Conservation (phyloP, 352 stramenopile genomes). For the Pythium sp. region DNA sequence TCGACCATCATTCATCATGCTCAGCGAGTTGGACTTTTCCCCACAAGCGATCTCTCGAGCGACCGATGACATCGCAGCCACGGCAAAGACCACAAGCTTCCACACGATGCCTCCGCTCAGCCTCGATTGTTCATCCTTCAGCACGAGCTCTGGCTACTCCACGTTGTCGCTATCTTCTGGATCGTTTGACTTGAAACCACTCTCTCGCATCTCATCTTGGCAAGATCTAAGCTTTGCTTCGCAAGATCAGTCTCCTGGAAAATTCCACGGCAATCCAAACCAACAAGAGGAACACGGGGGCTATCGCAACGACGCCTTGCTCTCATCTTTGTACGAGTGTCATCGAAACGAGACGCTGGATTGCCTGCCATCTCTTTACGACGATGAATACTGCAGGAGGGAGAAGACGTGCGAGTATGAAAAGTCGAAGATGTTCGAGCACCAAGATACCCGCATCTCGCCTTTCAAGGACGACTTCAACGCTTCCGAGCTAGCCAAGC, state of each 20-base stretch:
- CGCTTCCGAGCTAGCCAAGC: constrained; percentile 32
- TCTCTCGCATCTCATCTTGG: constrained; percentile 2
- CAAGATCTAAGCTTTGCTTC: background rate
- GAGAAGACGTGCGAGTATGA: background rate
- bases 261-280: background rate
- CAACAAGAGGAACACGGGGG: background rate
- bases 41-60: constrained; percentile 14
- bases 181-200: background rate
- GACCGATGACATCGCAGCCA: constrained; percentile 1
- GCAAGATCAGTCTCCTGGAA: background rate
- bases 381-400: constrained; percentile 11
- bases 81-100: background rate
- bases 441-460: background rate
- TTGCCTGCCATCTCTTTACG: constrained; percentile 15
- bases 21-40: constrained; percentile 40
- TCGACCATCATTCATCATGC: constrained; percentile 19
- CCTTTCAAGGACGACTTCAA: constrained; percentile 18
- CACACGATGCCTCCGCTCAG: constrained; percentile 1
- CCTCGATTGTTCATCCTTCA: constrained; percentile 1
- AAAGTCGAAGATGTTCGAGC: constrained; percentile 8
- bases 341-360: constrained; percentile 9
- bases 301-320: background rate
- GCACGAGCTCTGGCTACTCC: background rate
- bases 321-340: constrained; percentile 1
- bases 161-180: background rate